Evolutionary conservation across 148 eudicot species (phyloP).

Genomic region (Bassia scoparia): DNA sequence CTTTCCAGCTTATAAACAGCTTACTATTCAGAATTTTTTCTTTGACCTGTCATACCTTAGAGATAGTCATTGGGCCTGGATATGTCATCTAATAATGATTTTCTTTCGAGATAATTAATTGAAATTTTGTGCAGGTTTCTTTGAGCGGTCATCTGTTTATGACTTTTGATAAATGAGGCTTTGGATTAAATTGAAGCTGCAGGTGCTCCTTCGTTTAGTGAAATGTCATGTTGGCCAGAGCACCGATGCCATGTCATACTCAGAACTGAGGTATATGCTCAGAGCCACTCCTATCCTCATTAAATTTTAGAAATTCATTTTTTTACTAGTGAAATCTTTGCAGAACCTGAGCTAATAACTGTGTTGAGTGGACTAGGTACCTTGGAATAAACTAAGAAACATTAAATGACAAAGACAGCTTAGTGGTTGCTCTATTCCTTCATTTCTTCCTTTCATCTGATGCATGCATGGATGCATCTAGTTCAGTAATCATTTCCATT

Average conservation of each 20-base stretch:
- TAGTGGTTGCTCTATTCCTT: not conserved
- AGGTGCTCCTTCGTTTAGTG: slow-evolving; percentile 74
- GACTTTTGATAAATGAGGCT: slow-evolving; percentile 87
- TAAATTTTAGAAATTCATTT: not conserved
- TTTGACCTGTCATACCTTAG: not conserved
- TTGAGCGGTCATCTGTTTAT: slow-evolving; percentile 93
- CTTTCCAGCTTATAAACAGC: not conserved
- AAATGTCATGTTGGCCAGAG: slow-evolving; percentile 95
- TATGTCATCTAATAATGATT: not conserved
- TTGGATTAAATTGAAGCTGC: slow-evolving; percentile 96
- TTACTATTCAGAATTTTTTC: not conserved
- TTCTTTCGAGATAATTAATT: slow-evolving; percentile 5
- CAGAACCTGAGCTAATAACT: not conserved
- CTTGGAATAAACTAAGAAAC: not conserved
- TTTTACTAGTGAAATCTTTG: not conserved
- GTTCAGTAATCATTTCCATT: too few relatives aligned
- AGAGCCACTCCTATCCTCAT: not conserved
- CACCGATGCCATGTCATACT: slow-evolving; percentile 65
- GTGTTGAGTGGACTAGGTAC: not conserved
- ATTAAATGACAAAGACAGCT: not conserved
- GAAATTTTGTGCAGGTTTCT: slow-evolving; percentile 63
- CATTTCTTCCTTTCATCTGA: not conserved
- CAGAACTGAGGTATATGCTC: slow-evolving; percentile 76
- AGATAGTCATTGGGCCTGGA: not conserved
- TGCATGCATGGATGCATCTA: too few relatives aligned